phyloP scores from a whole-genome alignment of 768 basidiomycete species.

The Pisolithus sp. region DNA sequence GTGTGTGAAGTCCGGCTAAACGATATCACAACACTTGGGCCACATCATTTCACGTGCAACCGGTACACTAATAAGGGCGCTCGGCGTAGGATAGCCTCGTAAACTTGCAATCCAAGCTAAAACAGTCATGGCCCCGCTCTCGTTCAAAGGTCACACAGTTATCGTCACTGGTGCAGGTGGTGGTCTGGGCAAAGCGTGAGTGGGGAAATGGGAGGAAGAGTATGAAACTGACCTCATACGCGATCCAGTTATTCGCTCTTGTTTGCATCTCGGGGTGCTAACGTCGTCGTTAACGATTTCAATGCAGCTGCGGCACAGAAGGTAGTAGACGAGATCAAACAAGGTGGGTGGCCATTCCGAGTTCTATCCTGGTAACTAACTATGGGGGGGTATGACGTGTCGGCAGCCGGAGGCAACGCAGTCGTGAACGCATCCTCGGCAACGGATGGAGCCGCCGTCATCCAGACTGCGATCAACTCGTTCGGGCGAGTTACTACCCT shows the following conservation, averaged over 20 bases:
- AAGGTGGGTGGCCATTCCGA: conserved; percentile 42
- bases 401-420: conserved; percentile 81
- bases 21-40: background rate
- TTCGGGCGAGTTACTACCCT: conserved; percentile 84
- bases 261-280: conserved; percentile 90
- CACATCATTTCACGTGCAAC: conserved; percentile 13
- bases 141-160: conserved; percentile 86
- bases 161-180: conserved; percentile 95
- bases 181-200: conserved; percentile 87
- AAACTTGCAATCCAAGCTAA: background rate
- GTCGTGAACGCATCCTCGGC: conserved; percentile 82
- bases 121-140: conserved; percentile 43
- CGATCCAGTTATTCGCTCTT: conserved; percentile 72
- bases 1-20: background rate
- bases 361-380: background rate
- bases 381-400: conserved; percentile 1
- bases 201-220: no score
- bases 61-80: background rate
- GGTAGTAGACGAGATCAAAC: conserved; percentile 83
- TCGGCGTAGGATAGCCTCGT: background rate
- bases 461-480: conserved; percentile 76
- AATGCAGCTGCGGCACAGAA: conserved; percentile 82
- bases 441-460: conserved; percentile 79
- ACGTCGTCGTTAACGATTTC: conserved; percentile 94
- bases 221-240: background rate